Base-by-base conservation (phyloP, 148 eudicot genomes). In the Nyssa sinensis region DNA sequence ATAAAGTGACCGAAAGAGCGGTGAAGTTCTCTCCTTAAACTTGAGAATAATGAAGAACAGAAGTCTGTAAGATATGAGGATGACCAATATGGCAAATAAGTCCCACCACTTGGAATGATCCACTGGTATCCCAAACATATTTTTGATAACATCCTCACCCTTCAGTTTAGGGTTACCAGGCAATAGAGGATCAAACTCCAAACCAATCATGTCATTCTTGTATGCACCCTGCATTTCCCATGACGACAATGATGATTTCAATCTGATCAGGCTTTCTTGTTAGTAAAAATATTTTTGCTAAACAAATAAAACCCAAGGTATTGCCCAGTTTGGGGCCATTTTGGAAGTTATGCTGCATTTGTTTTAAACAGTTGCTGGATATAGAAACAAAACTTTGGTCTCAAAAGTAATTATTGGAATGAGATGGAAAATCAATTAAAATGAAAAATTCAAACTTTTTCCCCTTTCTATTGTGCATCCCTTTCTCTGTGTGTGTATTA, bases 41-140 rank as follows among this genome's bases (percentile, higher is more conserved):
- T 90, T 87, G 79, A 87, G 86, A 47, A 93, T 83, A 0, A 87
- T 19, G 77, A 83, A 84, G 78, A 92, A 90, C 51, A 75, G 35
- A 29, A 88, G 58, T 67, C 95, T 80, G 80, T 93, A 93, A 5
- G 31, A 23, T 44, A 93, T 62, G 73, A 93, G 67, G 27, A 93
- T 87, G 44, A 80, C 59, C 37, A 75, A 82, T 51, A 90, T 31
- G 0, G 89, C 90, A 21, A 71, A 81, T 28, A 93, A 70, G 66
- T 93, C 96, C 90, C 89, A 81, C 97, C 95, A 93, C 79, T 93
- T 93, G 32, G 91, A 90, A 64, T 79, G 93, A 74, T 81, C 71
- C 67, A 90, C 4, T 5, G 88, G 80, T 39, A 93, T 72, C 33
- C 89, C 89, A 34, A 83, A 84, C 86, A 83, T 79, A 1, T 82